Conservation (phyloP, 805 yeast genomes). For the Saccharomycopsis babjevae region DNA sequence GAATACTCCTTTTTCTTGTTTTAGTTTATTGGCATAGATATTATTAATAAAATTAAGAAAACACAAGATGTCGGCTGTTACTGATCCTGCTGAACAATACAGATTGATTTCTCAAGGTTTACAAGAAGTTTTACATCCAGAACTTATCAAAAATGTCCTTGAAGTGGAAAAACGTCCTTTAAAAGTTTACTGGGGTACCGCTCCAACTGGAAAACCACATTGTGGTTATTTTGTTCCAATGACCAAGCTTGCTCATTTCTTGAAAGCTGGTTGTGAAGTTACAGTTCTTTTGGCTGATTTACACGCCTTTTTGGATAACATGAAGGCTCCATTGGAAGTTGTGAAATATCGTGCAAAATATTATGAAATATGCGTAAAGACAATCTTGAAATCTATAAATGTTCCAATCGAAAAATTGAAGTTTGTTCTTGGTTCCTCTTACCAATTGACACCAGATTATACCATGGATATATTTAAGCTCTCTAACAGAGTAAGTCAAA, state of each 20-base stretch:
- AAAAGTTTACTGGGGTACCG: constrained; percentile 96
- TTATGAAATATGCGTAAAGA: constrained; percentile 75
- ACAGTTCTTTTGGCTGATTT: constrained; percentile 86
- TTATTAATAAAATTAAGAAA: not conserved
- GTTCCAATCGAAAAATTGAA: constrained; percentile 85
- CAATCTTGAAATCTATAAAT: constrained; percentile 74
- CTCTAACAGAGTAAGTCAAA: constrained; percentile 78
- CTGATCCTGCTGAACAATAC: constrained; percentile 53
- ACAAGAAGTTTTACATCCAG: constrained; percentile 85
- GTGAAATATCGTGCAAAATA: constrained; percentile 82
- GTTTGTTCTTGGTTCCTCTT: constrained; percentile 83
- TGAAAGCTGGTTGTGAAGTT: constrained; percentile 93
- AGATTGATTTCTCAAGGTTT: constrained; percentile 72
- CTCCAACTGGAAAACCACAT: constrained; percentile 98
- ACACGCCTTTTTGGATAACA: constrained; percentile 94
- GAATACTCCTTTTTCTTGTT: not conserved
- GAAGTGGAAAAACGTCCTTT: constrained; percentile 76
- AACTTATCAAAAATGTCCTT: constrained; percentile 74
- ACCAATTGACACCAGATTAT: constrained; percentile 69
- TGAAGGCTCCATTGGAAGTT: constrained; percentile 95
- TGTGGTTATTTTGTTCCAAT: constrained; percentile 98
- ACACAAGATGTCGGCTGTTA: constrained; percentile 4
- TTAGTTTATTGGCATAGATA: not conserved
- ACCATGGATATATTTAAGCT: constrained; percentile 84
- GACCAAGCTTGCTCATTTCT: constrained; percentile 91